phyloP scores from a whole-genome alignment of 1,139 yeast genomes.

The Kodamaea anthophila region DNA sequence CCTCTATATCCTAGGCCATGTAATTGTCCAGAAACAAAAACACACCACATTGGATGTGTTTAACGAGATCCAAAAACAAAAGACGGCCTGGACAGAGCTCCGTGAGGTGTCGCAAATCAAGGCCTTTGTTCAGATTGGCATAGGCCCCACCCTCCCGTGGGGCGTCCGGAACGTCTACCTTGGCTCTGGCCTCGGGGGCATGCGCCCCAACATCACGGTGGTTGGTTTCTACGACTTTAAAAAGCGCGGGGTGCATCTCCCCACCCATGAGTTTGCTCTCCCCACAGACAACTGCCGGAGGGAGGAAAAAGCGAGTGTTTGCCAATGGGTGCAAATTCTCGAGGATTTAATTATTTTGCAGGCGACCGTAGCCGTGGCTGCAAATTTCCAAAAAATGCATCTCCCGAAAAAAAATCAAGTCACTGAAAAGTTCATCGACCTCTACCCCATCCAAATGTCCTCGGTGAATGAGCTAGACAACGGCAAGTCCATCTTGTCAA shows the following conservation, averaged over 20 bases:
- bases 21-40: slow-evolving; percentile 53
- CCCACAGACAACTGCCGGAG: slow-evolving; percentile 81
- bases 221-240: slow-evolving; percentile 73
- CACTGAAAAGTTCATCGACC: slow-evolving; percentile 72
- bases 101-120: slow-evolving; percentile 74
- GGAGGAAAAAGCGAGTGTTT: slow-evolving; percentile 62
- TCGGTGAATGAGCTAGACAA: slow-evolving; percentile 62
- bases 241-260: slow-evolving; percentile 34
- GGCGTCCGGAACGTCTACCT: slow-evolving; percentile 90
- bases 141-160: slow-evolving; percentile 87
- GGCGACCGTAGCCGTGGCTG: slow-evolving; percentile 89
- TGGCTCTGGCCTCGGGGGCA: slow-evolving; percentile 94
- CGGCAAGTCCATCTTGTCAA: slow-evolving; percentile 68
- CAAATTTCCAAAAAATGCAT: slow-evolving; percentile 62
- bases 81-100: slow-evolving; percentile 74
- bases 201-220: slow-evolving; percentile 93
- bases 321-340: slow-evolving; percentile 86
- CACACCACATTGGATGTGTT: slow-evolving; percentile 25
- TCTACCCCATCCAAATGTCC: slow-evolving; percentile 95
- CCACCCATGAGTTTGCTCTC: slow-evolving; percentile 12
- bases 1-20: slow-evolving; percentile 86
- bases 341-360: slow-evolving; percentile 92
- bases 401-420: slow-evolving; percentile 57
- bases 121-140: slow-evolving; percentile 88
- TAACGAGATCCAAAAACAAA: slow-evolving; percentile 65